A percentile compares a stretch with the other conserved stretches of the same genome.
phyloP scores from a whole-genome alignment of 208 protist species.

The Leptomonas seymouri region DNA sequence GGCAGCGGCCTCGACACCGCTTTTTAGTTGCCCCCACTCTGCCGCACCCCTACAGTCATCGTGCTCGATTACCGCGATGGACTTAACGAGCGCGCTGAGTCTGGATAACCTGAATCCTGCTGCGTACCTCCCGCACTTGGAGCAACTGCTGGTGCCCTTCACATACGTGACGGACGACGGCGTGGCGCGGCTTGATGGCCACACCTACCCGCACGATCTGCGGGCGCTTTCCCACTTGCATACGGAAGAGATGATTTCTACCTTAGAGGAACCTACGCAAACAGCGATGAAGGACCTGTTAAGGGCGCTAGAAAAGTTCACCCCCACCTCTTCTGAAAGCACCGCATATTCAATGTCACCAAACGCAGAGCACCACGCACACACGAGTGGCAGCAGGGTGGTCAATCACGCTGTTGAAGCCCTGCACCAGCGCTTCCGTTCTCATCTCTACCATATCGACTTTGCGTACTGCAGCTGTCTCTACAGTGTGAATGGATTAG shows the following conservation, averaged over 20 bases:
- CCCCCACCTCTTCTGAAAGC: neutral
- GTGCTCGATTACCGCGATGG: slow-evolving; percentile 45
- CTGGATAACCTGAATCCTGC: slow-evolving; percentile 42
- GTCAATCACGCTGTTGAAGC: slow-evolving; percentile 6
- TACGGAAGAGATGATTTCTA: neutral
- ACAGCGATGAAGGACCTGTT: slow-evolving; percentile 5
- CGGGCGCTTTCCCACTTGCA: slow-evolving; percentile 7
- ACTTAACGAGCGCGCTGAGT: slow-evolving; percentile 46
- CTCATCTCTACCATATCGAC: slow-evolving; percentile 63
- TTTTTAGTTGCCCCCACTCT: neutral
- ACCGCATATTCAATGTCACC: neutral
- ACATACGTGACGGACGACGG: slow-evolving; percentile 40
- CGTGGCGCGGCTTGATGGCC: slow-evolving; percentile 41
- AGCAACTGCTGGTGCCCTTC: slow-evolving; percentile 60
- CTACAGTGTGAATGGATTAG: slow-evolving; percentile 34
- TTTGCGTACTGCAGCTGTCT: slow-evolving; percentile 55
- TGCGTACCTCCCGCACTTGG: slow-evolving; percentile 38
- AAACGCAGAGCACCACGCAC: neutral
- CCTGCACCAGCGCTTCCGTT: slow-evolving; percentile 34
- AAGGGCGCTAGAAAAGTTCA: slow-evolving; percentile 15
- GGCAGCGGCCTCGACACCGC: slow-evolving; percentile 6
- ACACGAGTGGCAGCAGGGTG: neutral
- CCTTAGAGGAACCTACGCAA: neutral
- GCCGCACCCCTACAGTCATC: neutral
- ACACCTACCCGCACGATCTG: slow-evolving; percentile 30